Conservation (phyloP, 2,329 filamentous ascomycete species). For the Colletotrichum chrysophilum region DNA sequence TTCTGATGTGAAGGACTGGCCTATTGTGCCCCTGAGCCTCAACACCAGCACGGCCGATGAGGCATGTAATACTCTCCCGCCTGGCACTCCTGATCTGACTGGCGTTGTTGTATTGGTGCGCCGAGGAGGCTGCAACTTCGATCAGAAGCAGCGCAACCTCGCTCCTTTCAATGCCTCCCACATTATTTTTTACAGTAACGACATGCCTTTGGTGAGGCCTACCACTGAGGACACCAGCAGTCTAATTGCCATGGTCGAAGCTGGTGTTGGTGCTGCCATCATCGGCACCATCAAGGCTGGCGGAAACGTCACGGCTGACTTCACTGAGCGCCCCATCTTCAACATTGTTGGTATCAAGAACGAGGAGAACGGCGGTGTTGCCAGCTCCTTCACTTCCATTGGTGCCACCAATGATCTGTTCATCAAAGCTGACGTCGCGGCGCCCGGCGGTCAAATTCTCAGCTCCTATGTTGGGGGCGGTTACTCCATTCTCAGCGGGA, state of each 20-base stretch:
- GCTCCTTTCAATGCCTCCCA: slow-evolving; percentile 43
- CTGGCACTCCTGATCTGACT: slow-evolving; percentile 42
- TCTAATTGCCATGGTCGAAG: slow-evolving; percentile 19
- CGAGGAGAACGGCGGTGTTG: slow-evolving; percentile 31
- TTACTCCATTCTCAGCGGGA: slow-evolving; percentile 49
- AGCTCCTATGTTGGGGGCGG: slow-evolving; percentile 38
- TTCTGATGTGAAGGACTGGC: slow-evolving; percentile 22
- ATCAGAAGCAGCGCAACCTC: slow-evolving; percentile 39
- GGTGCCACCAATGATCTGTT: slow-evolving; percentile 43
- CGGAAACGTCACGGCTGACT: slow-evolving; percentile 22
- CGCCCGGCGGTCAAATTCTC: slow-evolving; percentile 45
- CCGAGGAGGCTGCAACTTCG: slow-evolving; percentile 41
- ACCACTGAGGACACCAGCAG: not conserved
- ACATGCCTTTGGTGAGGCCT: slow-evolving; percentile 16
- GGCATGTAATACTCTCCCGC: slow-evolving; percentile 43
- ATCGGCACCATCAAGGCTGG: slow-evolving; percentile 20
- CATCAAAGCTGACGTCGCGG: slow-evolving; percentile 42
- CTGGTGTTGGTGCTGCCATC: slow-evolving; percentile 21
- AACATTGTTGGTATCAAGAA: slow-evolving; percentile 24
- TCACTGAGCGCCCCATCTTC: slow-evolving; percentile 15
- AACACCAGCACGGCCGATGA: slow-evolving; percentile 29
- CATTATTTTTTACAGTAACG: slow-evolving; percentile 44
- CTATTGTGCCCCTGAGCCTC: slow-evolving; percentile 29
- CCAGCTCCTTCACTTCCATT: slow-evolving; percentile 42
- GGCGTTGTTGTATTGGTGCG: slow-evolving; percentile 45